phyloP scores from a whole-genome alignment of 2,329 filamentous ascomycete species.

The Aureobasidium sp. region DNA sequence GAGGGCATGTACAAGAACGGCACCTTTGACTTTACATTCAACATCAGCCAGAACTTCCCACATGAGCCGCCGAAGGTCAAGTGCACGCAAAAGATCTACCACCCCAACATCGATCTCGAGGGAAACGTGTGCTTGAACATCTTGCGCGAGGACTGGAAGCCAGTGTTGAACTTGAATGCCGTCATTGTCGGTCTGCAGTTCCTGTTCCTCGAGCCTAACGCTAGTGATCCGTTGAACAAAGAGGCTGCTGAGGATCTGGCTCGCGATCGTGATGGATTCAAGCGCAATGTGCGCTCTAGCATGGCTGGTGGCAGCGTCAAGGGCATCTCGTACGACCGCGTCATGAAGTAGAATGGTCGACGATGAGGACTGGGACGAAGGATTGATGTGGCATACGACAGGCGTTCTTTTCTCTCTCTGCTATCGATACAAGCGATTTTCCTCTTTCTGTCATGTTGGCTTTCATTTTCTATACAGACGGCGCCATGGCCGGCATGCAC shows the following conservation, averaged over 20 bases:
- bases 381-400: slow-evolving; percentile 7
- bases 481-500: neutral
- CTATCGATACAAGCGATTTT: slow-evolving; percentile 5
- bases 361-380: neutral
- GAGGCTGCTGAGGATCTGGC: slow-evolving; percentile 91
- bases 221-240: slow-evolving; percentile 96
- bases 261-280: slow-evolving; percentile 77
- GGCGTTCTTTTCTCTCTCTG: neutral
- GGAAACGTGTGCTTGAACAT: slow-evolving; percentile 99
- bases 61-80: slow-evolving; percentile 97
- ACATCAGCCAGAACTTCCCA: slow-evolving; percentile 89
- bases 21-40: slow-evolving; percentile 80
- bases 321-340: slow-evolving; percentile 66
- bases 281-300: slow-evolving; percentile 74
- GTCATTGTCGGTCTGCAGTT: slow-evolving; percentile 95
- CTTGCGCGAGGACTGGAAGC: slow-evolving; percentile 96
- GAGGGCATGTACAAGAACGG: slow-evolving; percentile 86
- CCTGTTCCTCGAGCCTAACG: slow-evolving; percentile 94
- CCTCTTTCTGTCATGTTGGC: neutral
- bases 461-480: neutral
- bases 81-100: slow-evolving; percentile 97
- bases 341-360: slow-evolving; percentile 50
- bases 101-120: slow-evolving; percentile 96
- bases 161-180: slow-evolving; percentile 90
- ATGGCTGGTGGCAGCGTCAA: slow-evolving; percentile 76